phyloP scores from a whole-genome alignment of 129 eudicot genomes.

The Tagetes patula region DNA sequence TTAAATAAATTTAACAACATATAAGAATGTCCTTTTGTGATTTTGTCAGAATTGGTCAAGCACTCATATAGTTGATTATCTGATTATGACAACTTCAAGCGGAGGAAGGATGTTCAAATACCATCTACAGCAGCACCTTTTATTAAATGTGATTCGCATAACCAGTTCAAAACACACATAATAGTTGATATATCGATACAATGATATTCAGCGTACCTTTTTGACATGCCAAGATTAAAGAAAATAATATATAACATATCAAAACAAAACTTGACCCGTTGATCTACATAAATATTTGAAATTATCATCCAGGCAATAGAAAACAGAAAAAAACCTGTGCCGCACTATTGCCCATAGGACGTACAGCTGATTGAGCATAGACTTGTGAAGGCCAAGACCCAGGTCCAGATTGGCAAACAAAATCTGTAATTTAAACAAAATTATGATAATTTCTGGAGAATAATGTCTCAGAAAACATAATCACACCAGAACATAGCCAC shows the following conservation, averaged over 20 bases:
- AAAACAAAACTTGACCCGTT: background rate
- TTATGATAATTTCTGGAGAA: background rate
- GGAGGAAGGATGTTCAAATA: background rate
- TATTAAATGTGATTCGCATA: background rate
- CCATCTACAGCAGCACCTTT: background rate
- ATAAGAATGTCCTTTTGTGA: background rate
- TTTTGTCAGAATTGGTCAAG: background rate
- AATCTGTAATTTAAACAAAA: constrained; percentile 51
- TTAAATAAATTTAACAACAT: background rate
- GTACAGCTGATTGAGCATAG: constrained; percentile 84
- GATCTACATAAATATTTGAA: background rate
- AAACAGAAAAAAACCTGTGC: constrained; percentile 72
- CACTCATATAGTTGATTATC: background rate
- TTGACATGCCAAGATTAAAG: constrained; percentile 13
- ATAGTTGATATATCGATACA: background rate
- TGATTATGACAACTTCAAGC: background rate
- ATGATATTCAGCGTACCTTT: constrained; percentile 18
- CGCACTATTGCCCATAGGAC: constrained; percentile 96
- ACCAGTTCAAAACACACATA: constrained; percentile 1
- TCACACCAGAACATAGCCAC: constrained; percentile 22
- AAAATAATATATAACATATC: background rate
- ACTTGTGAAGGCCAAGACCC: constrained; percentile 92
- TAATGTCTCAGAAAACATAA: constrained; percentile 10
- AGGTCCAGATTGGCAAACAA: constrained; percentile 97
- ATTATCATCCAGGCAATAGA: constrained; percentile 17